phyloP scores from a whole-genome alignment of 768 basidiomycete genomes.

The Boletus reticuloceps region DNA sequence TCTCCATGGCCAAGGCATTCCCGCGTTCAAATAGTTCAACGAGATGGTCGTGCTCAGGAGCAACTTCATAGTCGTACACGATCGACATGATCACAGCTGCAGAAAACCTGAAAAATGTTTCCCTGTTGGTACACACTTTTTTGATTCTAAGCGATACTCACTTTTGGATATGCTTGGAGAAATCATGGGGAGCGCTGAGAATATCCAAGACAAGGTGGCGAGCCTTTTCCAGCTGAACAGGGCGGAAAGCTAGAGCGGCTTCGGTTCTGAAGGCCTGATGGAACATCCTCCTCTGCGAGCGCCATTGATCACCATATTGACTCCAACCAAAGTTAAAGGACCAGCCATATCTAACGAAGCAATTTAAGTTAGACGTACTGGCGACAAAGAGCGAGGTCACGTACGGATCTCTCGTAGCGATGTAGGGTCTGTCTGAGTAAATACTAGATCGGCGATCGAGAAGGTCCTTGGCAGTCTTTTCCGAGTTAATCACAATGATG shows the following conservation, averaged over 20 bases:
- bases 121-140: conserved; percentile 8
- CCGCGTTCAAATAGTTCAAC: conserved; percentile 34
- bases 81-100: conserved; percentile 29
- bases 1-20: conserved; percentile 11
- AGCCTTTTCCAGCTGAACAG: conserved; percentile 20
- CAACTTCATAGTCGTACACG: conserved; percentile 31
- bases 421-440: conserved; percentile 28
- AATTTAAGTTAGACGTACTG: background rate
- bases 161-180: conserved; percentile 9
- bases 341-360: conserved; percentile 18
- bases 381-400: background rate
- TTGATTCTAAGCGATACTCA: background rate
- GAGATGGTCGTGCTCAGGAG: conserved; percentile 24
- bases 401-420: conserved; percentile 15
- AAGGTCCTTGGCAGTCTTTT: conserved; percentile 27
- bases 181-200: conserved; percentile 6
- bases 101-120: background rate
- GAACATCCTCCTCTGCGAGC: conserved; percentile 19
- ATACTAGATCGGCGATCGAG: conserved; percentile 26
- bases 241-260: conserved; percentile 5
- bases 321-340: conserved; percentile 15
- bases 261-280: conserved; percentile 25
- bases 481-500: conserved; percentile 24
- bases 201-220: conserved; percentile 18
- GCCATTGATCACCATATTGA: conserved; percentile 26